Evolutionary conservation across 148 eudicot genomes (phyloP).

Genomic region (Polygonum aviculare): DNA sequence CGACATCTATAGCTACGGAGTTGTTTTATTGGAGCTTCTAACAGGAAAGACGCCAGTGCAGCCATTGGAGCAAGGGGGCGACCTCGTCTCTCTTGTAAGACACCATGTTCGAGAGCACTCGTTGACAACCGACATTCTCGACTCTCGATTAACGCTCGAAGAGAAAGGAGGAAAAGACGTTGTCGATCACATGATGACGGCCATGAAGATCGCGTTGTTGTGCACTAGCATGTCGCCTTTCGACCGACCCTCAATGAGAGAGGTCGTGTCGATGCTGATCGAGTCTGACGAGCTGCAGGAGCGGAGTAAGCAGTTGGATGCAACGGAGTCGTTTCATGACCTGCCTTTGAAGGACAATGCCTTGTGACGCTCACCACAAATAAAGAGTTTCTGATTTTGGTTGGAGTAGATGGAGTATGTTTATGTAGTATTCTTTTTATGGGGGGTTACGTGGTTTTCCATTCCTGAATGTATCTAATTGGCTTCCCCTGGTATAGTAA

Average conservation of each 20-base stretch:
- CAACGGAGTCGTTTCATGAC: slow-evolving; percentile 43
- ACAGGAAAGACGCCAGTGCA: slow-evolving; percentile 91
- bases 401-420: neutral
- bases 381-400: neutral
- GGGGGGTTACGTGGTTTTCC: neutral
- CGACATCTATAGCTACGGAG: slow-evolving; percentile 96
- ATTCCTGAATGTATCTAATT: slow-evolving; percentile 7
- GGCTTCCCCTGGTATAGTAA: neutral
- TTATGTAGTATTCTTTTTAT: neutral
- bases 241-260: slow-evolving; percentile 86
- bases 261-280: slow-evolving; percentile 79
- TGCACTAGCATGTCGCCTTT: slow-evolving; percentile 79
- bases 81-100: slow-evolving; percentile 73
- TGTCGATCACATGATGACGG: slow-evolving; percentile 70
- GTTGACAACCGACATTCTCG: slow-evolving; percentile 56
- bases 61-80: slow-evolving; percentile 83
- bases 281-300: slow-evolving; percentile 60
- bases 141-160: slow-evolving; percentile 43
- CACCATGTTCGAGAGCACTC: slow-evolving; percentile 52
- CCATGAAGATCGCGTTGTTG: slow-evolving; percentile 67
- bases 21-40: slow-evolving; percentile 79
- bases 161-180: slow-evolving; percentile 26
- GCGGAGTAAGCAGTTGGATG: slow-evolving; percentile 12
- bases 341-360: slow-evolving; percentile 34
- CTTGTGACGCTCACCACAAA: neutral